Base-by-base conservation (phyloP, 441 rosid genomes). In the Flueggea neowawraea region DNA sequence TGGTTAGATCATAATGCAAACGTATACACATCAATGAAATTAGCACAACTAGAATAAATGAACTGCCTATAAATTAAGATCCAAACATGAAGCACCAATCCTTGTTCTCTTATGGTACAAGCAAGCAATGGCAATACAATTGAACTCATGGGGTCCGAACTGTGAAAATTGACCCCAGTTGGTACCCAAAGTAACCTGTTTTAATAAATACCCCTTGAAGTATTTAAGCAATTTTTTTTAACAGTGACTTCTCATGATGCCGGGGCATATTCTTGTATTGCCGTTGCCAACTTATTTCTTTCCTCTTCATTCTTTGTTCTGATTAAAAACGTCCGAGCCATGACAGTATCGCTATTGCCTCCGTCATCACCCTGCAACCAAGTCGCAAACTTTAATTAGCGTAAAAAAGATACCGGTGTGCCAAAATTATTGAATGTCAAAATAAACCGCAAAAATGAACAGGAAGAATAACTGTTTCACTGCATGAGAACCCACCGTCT, bases 241-340 rank as follows among this genome's bases (percentile, higher is more conserved):
- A 48, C 66, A 44, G 47, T 51, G 32, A 65, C 7, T 60, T 47
- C 67, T 83, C 73, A 89, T 0, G 82, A 87, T 11, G 78, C 81
- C 33, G 99, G n/a, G n/a, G 97, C 87, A 32, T 82, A 80, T 70
- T 91, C 97, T 73, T 85, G 82, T 72, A 95, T 95, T 6, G 87
- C 87, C 8, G 91, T 64, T 5, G 88, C 94, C 63, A 95, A 80
- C 64, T 85, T 82, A 68, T 80, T 74, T 41, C 96, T 84, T 54
- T 93, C 97, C 43, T 86, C 97, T 68, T 72, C 80, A 28, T 92
- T 78, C 78, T 81, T 95, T 33, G 82, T 80, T 77, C 91, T 79
- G 28, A 95, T 82, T 61, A 91, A 80, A 77, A 84, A 95, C 17
- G 99, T 95, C 16, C 90, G 92, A 0, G 94, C 86, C 58, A 70